phyloP scores from a whole-genome alignment of 805 yeast genomes.

The Jamesozyma gamospora region DNA sequence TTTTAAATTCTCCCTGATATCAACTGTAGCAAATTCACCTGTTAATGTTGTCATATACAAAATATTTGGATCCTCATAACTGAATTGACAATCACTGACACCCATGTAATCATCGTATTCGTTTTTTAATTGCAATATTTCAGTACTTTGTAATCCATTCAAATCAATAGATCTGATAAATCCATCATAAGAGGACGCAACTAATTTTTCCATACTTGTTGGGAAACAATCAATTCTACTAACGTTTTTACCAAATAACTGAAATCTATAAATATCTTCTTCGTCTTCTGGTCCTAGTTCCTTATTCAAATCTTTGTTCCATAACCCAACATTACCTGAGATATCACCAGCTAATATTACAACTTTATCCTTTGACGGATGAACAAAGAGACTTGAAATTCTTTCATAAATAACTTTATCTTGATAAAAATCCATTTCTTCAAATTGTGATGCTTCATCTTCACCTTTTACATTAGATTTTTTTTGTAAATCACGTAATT shows the following conservation, averaged over 20 bases:
- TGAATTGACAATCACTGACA: constrained; percentile 61
- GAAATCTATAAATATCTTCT: constrained; percentile 51
- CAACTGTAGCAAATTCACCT: constrained; percentile 74
- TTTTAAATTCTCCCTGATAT: constrained; percentile 41
- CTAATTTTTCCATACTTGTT: constrained; percentile 42
- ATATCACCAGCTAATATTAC: constrained; percentile 82
- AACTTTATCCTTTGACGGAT: constrained; percentile 56
- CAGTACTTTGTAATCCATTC: constrained; percentile 46
- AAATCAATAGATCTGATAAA: constrained; percentile 68
- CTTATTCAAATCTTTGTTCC: constrained; percentile 47
- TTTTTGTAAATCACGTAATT: constrained; percentile 32
- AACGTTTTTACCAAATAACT: constrained; percentile 67
- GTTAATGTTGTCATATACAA: constrained; percentile 66
- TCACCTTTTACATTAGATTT: constrained; percentile 39
- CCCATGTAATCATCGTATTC: constrained; percentile 52
- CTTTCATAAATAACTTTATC: constrained; percentile 60
- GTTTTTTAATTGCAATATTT: constrained; percentile 47
- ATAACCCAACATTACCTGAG: constrained; percentile 74
- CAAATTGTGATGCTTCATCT: constrained; percentile 42
- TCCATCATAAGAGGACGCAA: constrained; percentile 81
- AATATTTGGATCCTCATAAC: constrained; percentile 40
- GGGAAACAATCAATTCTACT: constrained; percentile 51
- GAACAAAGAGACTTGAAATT: constrained; percentile 64
- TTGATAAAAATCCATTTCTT: constrained; percentile 54
- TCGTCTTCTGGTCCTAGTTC: constrained; percentile 15